Conservation (phyloP, 2,329 filamentous ascomycete genomes). For the Colletotrichum falcatum region DNA sequence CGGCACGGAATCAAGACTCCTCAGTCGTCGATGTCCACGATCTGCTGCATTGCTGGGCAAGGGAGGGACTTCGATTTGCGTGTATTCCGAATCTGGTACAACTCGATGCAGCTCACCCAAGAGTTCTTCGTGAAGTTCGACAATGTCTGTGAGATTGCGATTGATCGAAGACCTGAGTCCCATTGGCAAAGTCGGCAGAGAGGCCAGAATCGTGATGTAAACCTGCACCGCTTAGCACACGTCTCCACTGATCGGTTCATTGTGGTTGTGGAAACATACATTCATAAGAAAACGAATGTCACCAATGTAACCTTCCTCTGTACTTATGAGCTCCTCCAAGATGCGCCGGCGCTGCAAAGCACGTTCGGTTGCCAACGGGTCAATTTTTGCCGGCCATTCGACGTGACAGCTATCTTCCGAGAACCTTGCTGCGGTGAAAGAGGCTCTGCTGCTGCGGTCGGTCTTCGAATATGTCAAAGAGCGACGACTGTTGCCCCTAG, state of each 20-base stretch:
- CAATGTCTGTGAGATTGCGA: conserved; percentile 81
- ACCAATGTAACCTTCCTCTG: conserved; percentile 89
- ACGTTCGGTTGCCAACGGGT: conserved; percentile 77
- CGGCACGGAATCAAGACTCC: conserved; percentile 60
- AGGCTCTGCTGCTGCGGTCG: conserved; percentile 72
- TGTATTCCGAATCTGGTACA: conserved; percentile 76
- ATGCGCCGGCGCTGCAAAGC: conserved; percentile 82
- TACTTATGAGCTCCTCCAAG: conserved; percentile 85
- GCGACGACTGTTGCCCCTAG: conserved; percentile 63
- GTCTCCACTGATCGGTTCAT: conserved; percentile 1
- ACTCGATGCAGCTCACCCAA: conserved; percentile 78
- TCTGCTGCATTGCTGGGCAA: conserved; percentile 37
- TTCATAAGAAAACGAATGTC: conserved; percentile 90
- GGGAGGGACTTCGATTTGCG: conserved; percentile 54
- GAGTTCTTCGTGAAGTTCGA: conserved; percentile 86
- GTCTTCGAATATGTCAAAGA: conserved; percentile 69
- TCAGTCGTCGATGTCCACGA: conserved; percentile 59
- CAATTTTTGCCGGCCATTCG: conserved; percentile 66
- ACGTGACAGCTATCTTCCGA: conserved; percentile 74
- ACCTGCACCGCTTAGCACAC: conserved; percentile 61
- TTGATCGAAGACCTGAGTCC: conserved; percentile 80
- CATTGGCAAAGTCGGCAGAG: conserved; percentile 73
- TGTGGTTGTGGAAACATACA: conserved; percentile 64
- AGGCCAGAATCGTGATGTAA: conserved; percentile 80
- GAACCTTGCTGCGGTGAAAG: conserved; percentile 68